A percentile compares a stretch with the other conserved stretches of the same genome.
These are phyloP conservation scores for Agrostemma githago DNA, from an alignment of 148 eudicot species.

Conservation along the genomic window DNA sequence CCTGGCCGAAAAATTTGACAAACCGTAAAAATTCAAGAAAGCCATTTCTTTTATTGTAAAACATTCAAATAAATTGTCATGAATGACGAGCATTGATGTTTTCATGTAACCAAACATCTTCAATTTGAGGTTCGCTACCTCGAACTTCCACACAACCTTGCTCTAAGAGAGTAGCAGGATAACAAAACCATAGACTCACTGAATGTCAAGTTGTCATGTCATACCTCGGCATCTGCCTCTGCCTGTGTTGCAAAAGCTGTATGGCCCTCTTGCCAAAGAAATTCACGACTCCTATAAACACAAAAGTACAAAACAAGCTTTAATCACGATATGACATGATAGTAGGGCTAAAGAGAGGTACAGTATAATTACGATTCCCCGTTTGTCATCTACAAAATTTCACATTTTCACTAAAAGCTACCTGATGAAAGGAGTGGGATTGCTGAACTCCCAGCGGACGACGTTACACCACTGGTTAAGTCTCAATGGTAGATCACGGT, in stretches of 20 bases:
- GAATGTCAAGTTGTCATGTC: background rate
- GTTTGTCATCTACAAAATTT: background rate
- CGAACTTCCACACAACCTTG: background rate
- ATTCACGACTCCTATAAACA: conserved; percentile 87
- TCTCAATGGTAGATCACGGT: conserved; percentile 87
- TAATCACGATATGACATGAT: background rate
- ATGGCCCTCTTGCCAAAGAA: conserved; percentile 99
- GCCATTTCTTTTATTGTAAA: background rate
- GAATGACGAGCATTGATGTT: background rate
- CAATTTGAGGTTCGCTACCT: background rate
- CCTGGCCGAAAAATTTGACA: conserved; percentile 34
- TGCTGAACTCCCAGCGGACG: conserved; percentile 98
- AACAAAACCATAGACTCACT: background rate
- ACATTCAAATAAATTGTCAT: too few species aligned
- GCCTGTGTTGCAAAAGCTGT: conserved; percentile 91
- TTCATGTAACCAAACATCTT: background rate
- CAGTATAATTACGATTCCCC: background rate
- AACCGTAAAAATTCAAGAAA: background rate
- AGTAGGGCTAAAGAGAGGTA: background rate
- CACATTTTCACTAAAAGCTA: conserved; percentile 16
- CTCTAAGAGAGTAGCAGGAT: background rate
- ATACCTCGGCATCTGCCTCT: conserved; percentile 94
- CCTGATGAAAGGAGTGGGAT: conserved; percentile 99
- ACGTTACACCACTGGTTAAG: conserved; percentile 99
- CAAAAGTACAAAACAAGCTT: conserved; percentile 13